These are phyloP conservation scores for Blastocystis sp. DNA, from an alignment of 352 stramenopile genomes.

Conservation along the genomic window DNA sequence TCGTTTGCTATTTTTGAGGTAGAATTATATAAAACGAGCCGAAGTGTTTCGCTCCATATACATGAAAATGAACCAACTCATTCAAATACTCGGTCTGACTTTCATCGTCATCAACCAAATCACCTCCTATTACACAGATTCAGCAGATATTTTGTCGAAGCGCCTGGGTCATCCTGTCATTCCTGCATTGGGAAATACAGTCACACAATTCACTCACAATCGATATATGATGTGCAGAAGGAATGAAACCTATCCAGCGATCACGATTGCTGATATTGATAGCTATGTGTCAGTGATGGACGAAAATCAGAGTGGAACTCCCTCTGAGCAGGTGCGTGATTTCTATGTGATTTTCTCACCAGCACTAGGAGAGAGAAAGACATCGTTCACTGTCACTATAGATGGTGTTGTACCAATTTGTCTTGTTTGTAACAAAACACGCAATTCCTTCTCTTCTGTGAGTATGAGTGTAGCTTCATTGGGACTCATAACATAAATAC, in stretches of 20 bases:
- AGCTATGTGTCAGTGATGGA: background rate
- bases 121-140: background rate
- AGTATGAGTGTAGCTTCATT: slow-evolving; percentile 35
- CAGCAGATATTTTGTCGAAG: background rate
- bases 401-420: slow-evolving; percentile 14
- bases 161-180: background rate
- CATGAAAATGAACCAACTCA: slow-evolving; percentile 24
- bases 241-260: slow-evolving; percentile 1
- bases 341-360: slow-evolving; percentile 53
- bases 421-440: slow-evolving; percentile 19
- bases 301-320: background rate
- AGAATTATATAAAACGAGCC: slow-evolving; percentile 25
- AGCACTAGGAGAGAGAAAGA: background rate
- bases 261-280: background rate
- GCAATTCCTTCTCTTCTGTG: background rate
- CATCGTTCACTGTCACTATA: slow-evolving; percentile 15
- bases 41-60: slow-evolving; percentile 45
- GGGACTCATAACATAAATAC: slow-evolving; percentile 55
- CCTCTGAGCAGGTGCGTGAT: background rate
- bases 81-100: background rate
- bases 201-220: slow-evolving; percentile 46
- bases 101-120: slow-evolving; percentile 46
- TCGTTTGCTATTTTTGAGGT: background rate
- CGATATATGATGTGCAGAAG: slow-evolving; percentile 44
- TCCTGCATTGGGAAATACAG: background rate